Percentiles rank a stretch among this genome's conserved stretches.
phyloP scores from a whole-genome alignment of 139 green algal genomes.

The Micractinium sp. region DNA sequence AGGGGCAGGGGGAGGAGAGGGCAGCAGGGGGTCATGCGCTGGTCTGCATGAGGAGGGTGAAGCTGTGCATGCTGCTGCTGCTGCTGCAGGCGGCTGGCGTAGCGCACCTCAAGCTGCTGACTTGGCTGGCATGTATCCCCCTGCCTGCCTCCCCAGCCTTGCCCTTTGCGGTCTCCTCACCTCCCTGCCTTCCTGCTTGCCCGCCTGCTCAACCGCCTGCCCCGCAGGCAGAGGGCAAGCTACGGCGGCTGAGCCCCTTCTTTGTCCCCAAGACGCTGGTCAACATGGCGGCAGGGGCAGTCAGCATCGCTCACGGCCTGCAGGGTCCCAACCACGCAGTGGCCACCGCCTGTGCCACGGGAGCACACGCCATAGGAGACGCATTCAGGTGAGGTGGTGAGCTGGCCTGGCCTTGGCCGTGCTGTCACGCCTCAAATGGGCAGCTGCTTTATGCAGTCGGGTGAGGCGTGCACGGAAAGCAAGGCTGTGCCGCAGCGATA shows the following conservation, averaged over 20 bases:
- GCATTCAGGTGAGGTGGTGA: conserved; percentile 62
- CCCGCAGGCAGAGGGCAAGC: conserved; percentile 46
- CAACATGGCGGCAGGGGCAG: conserved; percentile 92
- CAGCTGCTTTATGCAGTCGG: too few relatives aligned
- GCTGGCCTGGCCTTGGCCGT: too few relatives aligned
- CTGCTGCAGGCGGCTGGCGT: not conserved
- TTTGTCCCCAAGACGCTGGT: conserved; percentile 92
- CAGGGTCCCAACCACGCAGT: conserved; percentile 83
- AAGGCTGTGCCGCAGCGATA: too few relatives aligned
- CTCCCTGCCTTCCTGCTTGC: not conserved
- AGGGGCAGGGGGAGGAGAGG: too few relatives aligned
- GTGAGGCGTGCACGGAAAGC: too few relatives aligned
- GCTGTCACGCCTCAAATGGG: too few relatives aligned
- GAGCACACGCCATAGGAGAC: conserved; percentile 77
- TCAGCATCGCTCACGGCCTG: conserved; percentile 84
- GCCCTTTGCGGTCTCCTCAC: not conserved
- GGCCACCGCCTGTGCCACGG: conserved; percentile 78
- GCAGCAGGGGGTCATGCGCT: too few relatives aligned
- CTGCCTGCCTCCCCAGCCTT: not conserved
- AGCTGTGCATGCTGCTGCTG: not conserved
- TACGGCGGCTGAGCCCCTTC: conserved; percentile 84
- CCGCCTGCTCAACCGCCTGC: not conserved
- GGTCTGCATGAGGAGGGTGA: too few relatives aligned
- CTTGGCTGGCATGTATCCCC: not conserved
- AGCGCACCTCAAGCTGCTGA: too few relatives aligned